phyloP scores from a whole-genome alignment of 108 stramenopile species.

The Cyclotella sp. region DNA sequence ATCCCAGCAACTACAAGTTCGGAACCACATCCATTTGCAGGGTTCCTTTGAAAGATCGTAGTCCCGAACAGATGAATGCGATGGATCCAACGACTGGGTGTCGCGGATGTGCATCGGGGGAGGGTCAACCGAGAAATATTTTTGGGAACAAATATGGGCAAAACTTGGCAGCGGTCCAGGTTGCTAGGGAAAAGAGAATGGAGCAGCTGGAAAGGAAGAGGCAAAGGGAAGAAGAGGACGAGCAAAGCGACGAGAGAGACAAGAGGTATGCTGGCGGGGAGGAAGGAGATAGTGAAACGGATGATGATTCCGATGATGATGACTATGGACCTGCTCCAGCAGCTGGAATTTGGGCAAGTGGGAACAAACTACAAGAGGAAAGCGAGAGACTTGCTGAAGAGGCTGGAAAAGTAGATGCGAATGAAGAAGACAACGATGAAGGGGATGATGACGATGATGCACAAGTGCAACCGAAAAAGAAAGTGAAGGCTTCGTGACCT shows the following conservation, averaged over 20 bases:
- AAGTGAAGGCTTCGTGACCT: conserved; percentile 34
- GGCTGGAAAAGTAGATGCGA: conserved; percentile 38
- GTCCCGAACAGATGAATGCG: conserved; percentile 68
- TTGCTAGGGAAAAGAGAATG: conserved; percentile 82
- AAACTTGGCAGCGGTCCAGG: conserved; percentile 97
- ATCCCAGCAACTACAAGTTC: conserved; percentile 98
- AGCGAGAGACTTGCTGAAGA: conserved; percentile 61
- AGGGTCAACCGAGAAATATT: conserved; percentile 93
- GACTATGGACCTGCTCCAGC: conserved; percentile 87
- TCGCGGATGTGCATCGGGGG: conserved; percentile 96
- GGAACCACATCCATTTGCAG: conserved; percentile 98
- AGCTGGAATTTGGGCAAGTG: conserved; percentile 84
- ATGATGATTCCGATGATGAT: conserved; percentile 72
- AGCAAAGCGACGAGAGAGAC: background rate
- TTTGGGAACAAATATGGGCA: conserved; percentile 99
- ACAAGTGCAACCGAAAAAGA: conserved; percentile 38
- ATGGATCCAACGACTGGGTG: conserved; percentile 97
- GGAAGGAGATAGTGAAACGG: conserved; percentile 63
- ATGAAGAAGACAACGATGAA: conserved; percentile 51
- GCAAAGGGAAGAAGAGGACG: conserved; percentile 37
- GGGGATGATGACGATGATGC: conserved; percentile 20
- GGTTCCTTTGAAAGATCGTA: conserved; percentile 84
- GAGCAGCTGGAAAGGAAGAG: conserved; percentile 60
- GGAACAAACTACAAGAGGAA: conserved; percentile 68
- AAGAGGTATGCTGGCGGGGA: conserved; percentile 23